Percentiles rank a stretch among this genome's conserved stretches.
These are phyloP conservation scores for Phytophthora brassicae DNA, from an alignment of 352 stramenopile species.

Conservation along the genomic window DNA sequence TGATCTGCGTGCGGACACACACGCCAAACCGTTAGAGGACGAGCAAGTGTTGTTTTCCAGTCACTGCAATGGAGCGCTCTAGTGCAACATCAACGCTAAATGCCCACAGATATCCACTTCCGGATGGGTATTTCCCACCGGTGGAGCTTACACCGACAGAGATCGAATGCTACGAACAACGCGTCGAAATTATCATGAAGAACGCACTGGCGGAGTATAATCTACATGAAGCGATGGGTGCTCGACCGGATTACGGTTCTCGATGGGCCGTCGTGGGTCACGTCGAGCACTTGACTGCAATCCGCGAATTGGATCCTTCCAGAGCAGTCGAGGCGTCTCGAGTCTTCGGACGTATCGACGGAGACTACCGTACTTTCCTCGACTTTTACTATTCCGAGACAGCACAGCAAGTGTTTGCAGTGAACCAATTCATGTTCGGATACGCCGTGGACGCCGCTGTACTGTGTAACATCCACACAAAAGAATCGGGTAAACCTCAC, in stretches of 20 bases:
- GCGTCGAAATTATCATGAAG: slow-evolving; percentile 45
- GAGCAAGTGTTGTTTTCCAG: too few relatives aligned
- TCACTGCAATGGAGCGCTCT: slow-evolving; percentile 10
- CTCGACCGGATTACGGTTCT: slow-evolving; percentile 37
- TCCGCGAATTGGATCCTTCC: slow-evolving; percentile 40
- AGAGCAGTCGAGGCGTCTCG: slow-evolving; percentile 42
- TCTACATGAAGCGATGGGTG: slow-evolving; percentile 41
- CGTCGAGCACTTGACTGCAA: slow-evolving; percentile 41
- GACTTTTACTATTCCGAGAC: slow-evolving; percentile 71
- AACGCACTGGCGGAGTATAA: slow-evolving; percentile 48
- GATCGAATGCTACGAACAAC: slow-evolving; percentile 39
- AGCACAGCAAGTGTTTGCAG: slow-evolving; percentile 58
- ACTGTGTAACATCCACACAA: slow-evolving; percentile 75
- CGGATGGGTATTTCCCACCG: slow-evolving; percentile 42
- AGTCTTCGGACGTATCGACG: slow-evolving; percentile 60
- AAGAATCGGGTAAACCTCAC: slow-evolving; percentile 37
- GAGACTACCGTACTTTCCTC: slow-evolving; percentile 65
- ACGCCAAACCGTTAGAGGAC: too few relatives aligned
- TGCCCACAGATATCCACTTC: slow-evolving; percentile 39
- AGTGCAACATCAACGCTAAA: slow-evolving; percentile 19
- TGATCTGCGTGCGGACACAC: slow-evolving; percentile 21
- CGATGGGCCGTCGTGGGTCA: slow-evolving; percentile 38
- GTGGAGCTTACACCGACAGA: slow-evolving; percentile 31
- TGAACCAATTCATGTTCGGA: slow-evolving; percentile 70
- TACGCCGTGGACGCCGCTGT: slow-evolving; percentile 67